These are phyloP conservation scores for Salicornia ramosissima DNA, from an alignment of 148 eudicot species.

Conservation along the genomic window DNA sequence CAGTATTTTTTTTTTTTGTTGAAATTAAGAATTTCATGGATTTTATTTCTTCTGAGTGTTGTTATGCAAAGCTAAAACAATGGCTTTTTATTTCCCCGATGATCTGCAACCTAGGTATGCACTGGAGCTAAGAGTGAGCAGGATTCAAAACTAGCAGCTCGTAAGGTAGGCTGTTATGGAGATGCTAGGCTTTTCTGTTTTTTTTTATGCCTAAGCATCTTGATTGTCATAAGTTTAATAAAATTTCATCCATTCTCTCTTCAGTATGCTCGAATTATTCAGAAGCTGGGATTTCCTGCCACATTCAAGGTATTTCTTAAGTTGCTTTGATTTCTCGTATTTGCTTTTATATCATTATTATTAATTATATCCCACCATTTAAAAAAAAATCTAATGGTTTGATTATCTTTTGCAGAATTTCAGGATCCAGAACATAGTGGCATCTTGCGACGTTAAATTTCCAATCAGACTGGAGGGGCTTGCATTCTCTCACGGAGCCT, in stretches of 20 bases:
- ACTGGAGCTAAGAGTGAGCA: slow-evolving; percentile 83
- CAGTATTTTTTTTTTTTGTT: background rate
- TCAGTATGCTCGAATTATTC: slow-evolving; percentile 75
- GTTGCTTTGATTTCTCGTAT: background rate
- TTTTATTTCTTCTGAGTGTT: background rate
- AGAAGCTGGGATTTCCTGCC: slow-evolving; percentile 75
- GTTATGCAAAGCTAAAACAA: background rate
- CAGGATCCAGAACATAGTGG: slow-evolving; percentile 75
- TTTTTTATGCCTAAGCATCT: background rate
- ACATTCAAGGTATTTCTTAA: slow-evolving; percentile 56
- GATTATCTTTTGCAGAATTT: slow-evolving; percentile 42
- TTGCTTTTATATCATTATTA: background rate
- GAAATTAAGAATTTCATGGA: background rate
- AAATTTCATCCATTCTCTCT: background rate
- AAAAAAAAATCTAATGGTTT: slow-evolving; percentile 3
- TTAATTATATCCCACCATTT: background rate
- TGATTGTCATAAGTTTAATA: background rate
- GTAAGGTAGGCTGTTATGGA: slow-evolving; percentile 41
- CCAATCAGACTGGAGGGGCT: slow-evolving; percentile 75
- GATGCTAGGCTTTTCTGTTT: background rate
- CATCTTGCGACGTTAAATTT: slow-evolving; percentile 71
- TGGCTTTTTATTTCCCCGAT: background rate
- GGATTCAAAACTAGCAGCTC: slow-evolving; percentile 65
- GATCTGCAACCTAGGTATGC: slow-evolving; percentile 45
- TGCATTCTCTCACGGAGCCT: slow-evolving; percentile 56